Evolutionary conservation across 495 filamentous ascomycete species (phyloP).

Genomic region (Neurospora sp.): DNA sequence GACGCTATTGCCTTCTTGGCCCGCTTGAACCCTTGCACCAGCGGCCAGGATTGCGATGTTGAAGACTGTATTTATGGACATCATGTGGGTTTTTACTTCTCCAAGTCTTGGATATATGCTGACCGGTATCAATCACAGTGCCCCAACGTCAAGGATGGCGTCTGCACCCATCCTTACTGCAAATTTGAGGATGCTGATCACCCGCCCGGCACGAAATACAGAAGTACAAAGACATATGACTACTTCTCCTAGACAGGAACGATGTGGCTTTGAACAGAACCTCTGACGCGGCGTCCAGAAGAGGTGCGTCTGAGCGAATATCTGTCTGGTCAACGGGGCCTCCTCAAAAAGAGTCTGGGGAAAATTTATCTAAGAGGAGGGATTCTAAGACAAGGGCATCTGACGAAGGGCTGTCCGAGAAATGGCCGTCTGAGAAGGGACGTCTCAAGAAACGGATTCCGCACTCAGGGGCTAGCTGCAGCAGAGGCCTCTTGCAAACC

Average conservation of each 20-base stretch:
- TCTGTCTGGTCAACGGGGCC: background rate
- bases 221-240: slow-evolving; percentile 18
- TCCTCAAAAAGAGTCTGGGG: background rate
- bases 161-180: slow-evolving; percentile 35
- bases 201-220: slow-evolving; percentile 39
- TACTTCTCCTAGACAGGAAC: background rate
- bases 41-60: slow-evolving; percentile 63
- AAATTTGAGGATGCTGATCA: slow-evolving; percentile 38
- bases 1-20: slow-evolving; percentile 59
- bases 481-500: background rate
- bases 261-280: background rate
- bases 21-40: slow-evolving; percentile 68
- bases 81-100: slow-evolving; percentile 27
- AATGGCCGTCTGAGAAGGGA: background rate
- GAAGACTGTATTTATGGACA: slow-evolving; percentile 82
- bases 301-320: background rate
- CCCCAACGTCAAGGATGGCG: slow-evolving; percentile 29
- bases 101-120: background rate
- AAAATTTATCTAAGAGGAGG: background rate
- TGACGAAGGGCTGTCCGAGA: background rate
- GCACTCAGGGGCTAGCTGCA: background rate
- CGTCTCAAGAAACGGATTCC: background rate
- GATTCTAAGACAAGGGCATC: background rate
- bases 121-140: slow-evolving; percentile 14
- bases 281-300: background rate